Base-by-base conservation (phyloP, 2,329 filamentous ascomycete genomes). In the Aschersonia sp. region DNA sequence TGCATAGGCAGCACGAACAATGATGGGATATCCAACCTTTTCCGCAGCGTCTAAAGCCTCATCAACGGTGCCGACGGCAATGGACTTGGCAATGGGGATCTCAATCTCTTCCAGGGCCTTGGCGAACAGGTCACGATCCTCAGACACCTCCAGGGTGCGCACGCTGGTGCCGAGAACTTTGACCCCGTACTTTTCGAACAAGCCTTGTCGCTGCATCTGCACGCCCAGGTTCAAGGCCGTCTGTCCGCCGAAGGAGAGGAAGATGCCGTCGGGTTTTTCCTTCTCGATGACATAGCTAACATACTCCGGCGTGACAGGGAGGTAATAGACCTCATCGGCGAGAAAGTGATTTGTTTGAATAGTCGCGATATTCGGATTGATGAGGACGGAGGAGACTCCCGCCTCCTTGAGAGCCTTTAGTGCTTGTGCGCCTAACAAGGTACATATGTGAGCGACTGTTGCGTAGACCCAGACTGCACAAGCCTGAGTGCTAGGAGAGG, bases 311-410 rank as follows among this genome's bases (percentile, higher is more conserved):
- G 92, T 98, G 59, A 98, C 89, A 49, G 92, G 92, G 39, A 97
- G 83, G 69, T 96, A 97, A 76, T 97, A 97, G 60, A 97, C 85
- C 71, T 97, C 89, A 63, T 97, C 90, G 61, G 88, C 88, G 63
- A 97, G 84, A 60, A 84, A 83, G 75, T 97, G 90, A 66, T 94
- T 88, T 58, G 90, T 97, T 71, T 97, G 90, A 61, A 97, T 97
- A 50, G 92, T 97, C 51, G 90, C 90, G 64, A 97, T 97, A 66
- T 97, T 97, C 59, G 90, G 90, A 70, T 97, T 97, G 66, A 97
- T 89, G 54, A 97, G 80, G 48, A 97, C 85, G 8, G 90, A 95
- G 56, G 82, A 70, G 51, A 97, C 86, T 52, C 87, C 87, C 53
- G 89, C 90, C 70, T 97, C 90, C 69, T 95, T 97, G 52, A 98